These are phyloP conservation scores for sorghum (Sorghum bicolor) DNA, from an alignment of 176 grass and related monocot genomes.

Conservation along the genomic window DNA sequence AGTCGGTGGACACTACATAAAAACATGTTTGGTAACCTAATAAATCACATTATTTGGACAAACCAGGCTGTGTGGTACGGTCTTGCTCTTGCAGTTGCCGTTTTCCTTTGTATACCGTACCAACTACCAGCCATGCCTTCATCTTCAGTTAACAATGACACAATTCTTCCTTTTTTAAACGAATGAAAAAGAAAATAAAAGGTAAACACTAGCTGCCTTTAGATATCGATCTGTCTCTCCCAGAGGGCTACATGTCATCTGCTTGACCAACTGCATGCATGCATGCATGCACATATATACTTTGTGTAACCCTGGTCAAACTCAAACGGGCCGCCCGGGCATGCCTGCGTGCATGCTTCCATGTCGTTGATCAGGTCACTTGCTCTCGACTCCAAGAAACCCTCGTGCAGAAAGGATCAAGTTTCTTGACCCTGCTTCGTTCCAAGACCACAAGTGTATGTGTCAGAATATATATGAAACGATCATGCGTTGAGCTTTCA, in stretches of 20 bases:
- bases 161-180: neutral
- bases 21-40: neutral
- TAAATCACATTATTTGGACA: neutral
- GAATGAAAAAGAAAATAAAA: neutral
- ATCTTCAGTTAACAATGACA: constrained; percentile 8
- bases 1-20: neutral
- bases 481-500: constrained; percentile 28
- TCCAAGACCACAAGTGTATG: neutral
- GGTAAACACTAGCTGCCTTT: neutral
- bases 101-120: neutral
- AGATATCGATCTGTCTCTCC: neutral
- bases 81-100: neutral
- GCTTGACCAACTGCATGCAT: constrained; percentile 9
- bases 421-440: neutral
- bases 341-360: neutral
- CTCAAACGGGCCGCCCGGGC: neutral
- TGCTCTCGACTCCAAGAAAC: constrained; percentile 11
- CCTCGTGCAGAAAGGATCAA: neutral
- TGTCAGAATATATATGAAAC: neutral
- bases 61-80: neutral
- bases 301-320: neutral
- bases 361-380: neutral
- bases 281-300: neutral
- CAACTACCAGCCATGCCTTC: too few relatives aligned
- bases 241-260: constrained; percentile 14